These are phyloP conservation scores for Mucor plumbeus DNA, from an alignment of 371 early-diverging fungal genomes.

Conservation along the genomic window DNA sequence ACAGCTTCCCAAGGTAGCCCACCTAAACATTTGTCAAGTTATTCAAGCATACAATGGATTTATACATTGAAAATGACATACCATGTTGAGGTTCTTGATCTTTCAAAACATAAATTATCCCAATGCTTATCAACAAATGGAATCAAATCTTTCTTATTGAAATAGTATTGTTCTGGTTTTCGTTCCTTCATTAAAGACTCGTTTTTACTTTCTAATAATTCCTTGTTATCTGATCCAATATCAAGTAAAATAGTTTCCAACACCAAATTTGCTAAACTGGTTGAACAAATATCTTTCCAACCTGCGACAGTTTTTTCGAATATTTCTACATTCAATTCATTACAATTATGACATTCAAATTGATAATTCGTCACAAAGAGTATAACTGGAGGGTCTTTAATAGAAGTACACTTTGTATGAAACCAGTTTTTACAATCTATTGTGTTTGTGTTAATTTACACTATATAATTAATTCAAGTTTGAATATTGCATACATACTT, in stretches of 20 bases:
- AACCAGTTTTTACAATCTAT: conserved; percentile 73
- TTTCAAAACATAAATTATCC: conserved; percentile 71
- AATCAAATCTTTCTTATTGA: conserved; percentile 70
- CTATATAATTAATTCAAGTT: background rate
- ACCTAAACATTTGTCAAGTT: conserved; percentile 36
- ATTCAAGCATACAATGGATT: background rate
- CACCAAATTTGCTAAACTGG: conserved; percentile 69
- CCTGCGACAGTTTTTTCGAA: conserved; percentile 71
- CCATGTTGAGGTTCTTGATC: conserved; percentile 70
- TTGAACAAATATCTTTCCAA: conserved; percentile 75
- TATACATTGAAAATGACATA: conserved; percentile 17
- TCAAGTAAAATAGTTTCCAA: conserved; percentile 55
- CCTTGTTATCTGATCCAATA: conserved; percentile 40
- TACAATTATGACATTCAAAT: conserved; percentile 59
- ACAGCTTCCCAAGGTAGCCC: conserved; percentile 71
- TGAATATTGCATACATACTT: conserved; percentile 36
- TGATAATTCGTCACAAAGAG: conserved; percentile 71
- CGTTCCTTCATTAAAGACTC: conserved; percentile 57
- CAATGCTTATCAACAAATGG: conserved; percentile 75
- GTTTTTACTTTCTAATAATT: conserved; percentile 57
- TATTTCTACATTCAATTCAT: conserved; percentile 42
- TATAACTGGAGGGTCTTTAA: conserved; percentile 54
- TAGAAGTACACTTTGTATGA: conserved; percentile 64
- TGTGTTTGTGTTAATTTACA: background rate
- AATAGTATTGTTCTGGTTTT: conserved; percentile 64